phyloP scores from a whole-genome alignment of 23 red algal genomes.

The Gracilariopsis chorda region DNA sequence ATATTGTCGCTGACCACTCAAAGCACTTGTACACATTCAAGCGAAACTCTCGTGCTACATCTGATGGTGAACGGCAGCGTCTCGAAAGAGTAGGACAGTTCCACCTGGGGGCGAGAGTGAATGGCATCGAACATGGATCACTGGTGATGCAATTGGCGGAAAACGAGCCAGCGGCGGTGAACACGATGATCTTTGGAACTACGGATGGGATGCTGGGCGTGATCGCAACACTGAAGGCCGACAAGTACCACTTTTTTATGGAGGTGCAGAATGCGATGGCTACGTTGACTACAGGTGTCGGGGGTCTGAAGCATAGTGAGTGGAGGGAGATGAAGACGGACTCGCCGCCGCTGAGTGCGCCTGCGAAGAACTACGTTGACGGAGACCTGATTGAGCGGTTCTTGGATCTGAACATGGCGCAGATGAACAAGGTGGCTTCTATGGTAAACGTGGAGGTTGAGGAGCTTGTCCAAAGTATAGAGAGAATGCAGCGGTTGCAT shows the following conservation, averaged over 20 bases:
- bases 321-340: slow-evolving; percentile 79
- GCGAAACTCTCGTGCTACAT: slow-evolving; percentile 64
- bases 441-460: slow-evolving; percentile 83
- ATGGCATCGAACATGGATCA: slow-evolving; percentile 77
- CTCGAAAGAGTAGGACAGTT: slow-evolving; percentile 82
- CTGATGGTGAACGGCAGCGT: slow-evolving; percentile 69
- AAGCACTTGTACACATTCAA: slow-evolving; percentile 80
- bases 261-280: slow-evolving; percentile 84
- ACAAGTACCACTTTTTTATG: slow-evolving; percentile 70
- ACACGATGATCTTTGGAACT: slow-evolving; percentile 82
- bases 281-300: slow-evolving; percentile 79
- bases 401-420: slow-evolving; percentile 78
- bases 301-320: slow-evolving; percentile 85
- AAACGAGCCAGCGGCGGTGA: slow-evolving; percentile 28
- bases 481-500: slow-evolving; percentile 88
- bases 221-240: slow-evolving; percentile 69
- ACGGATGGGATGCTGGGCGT: slow-evolving; percentile 87
- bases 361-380: slow-evolving; percentile 78
- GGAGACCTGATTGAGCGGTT: slow-evolving; percentile 97
- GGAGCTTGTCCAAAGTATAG: slow-evolving; percentile 73
- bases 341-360: slow-evolving; percentile 19
- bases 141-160: slow-evolving; percentile 84
- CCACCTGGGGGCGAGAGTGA: slow-evolving; percentile 88
- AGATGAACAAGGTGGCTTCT: slow-evolving; percentile 73
- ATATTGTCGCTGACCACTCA: slow-evolving; percentile 71